Conservation (phyloP, 2,329 filamentous ascomycete species). For the Calonectria multiphialidica region DNA sequence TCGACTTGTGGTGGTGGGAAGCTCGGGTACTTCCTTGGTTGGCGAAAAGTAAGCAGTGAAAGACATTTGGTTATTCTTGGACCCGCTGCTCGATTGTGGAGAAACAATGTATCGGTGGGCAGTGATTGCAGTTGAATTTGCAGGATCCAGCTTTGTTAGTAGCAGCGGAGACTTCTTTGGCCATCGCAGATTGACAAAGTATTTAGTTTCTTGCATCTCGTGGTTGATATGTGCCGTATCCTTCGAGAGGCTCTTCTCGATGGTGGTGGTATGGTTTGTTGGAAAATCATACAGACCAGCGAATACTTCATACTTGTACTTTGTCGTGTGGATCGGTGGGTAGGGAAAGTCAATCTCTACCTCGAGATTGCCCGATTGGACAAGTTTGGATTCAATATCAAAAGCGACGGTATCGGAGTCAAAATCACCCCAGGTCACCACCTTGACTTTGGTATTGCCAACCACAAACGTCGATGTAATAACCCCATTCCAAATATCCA, state of each 20-base stretch:
- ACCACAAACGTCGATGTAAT: conserved; percentile 54
- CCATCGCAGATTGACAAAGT: conserved; percentile 55
- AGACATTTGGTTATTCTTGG: conserved; percentile 25
- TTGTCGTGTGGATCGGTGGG: conserved; percentile 52
- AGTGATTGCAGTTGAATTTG: conserved; percentile 36
- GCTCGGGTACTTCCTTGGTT: conserved; percentile 33
- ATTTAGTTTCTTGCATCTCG: conserved; percentile 50
- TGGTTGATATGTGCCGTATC: conserved; percentile 50
- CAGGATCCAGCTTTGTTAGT: conserved; percentile 33
- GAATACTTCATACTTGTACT: conserved; percentile 59
- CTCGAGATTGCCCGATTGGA: conserved; percentile 47
- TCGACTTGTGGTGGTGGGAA: conserved; percentile 39
- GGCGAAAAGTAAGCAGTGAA: conserved; percentile 53
- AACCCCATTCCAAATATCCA: conserved; percentile 33
- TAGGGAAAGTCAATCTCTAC: conserved; percentile 59
- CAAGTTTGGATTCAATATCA: conserved; percentile 50
- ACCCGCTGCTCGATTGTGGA: neutral
- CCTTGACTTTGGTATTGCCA: conserved; percentile 45
- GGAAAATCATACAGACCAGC: conserved; percentile 55
- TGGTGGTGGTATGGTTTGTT: conserved; percentile 52
- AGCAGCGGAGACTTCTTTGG: conserved; percentile 32
- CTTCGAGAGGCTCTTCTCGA: conserved; percentile 22
- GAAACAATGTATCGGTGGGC: conserved; percentile 51
- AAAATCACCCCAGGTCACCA: conserved; percentile 53
- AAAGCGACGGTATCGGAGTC: conserved; percentile 53